phyloP scores from a whole-genome alignment of 2,329 filamentous ascomycete genomes.

The Penicillium brevicompactum region DNA sequence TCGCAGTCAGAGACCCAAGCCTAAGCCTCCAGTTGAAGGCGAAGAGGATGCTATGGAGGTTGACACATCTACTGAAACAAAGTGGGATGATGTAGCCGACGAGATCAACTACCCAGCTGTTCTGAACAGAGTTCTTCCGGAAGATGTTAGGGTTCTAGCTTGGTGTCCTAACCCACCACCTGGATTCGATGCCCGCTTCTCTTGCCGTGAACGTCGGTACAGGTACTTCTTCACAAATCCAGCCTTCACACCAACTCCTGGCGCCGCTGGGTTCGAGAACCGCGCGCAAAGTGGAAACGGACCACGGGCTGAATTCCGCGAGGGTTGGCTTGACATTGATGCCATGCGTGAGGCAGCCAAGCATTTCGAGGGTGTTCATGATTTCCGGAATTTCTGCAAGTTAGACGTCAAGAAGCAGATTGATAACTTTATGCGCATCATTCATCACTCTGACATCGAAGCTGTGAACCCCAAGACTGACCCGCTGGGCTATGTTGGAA shows the following conservation, averaged over 20 bases:
- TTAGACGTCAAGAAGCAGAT: slow-evolving; percentile 89
- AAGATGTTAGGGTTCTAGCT: slow-evolving; percentile 85
- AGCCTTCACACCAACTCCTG: slow-evolving; percentile 71
- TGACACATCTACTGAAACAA: slow-evolving; percentile 38
- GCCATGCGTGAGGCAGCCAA: slow-evolving; percentile 83
- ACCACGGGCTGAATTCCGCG: slow-evolving; percentile 44
- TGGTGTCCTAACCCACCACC: slow-evolving; percentile 85
- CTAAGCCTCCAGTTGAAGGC: slow-evolving; percentile 17
- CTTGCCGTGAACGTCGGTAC: slow-evolving; percentile 87
- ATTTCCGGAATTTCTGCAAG: slow-evolving; percentile 98
- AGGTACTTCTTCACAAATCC: slow-evolving; percentile 98
- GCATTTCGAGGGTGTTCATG: slow-evolving; percentile 78
- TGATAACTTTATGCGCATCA: slow-evolving; percentile 74
- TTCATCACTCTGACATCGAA: slow-evolving; percentile 79
- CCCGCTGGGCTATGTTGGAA: slow-evolving; percentile 59
- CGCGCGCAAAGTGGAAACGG: slow-evolving; percentile 25
- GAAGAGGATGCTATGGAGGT: slow-evolving; percentile 31
- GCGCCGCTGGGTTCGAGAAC: slow-evolving; percentile 52
- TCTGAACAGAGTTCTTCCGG: slow-evolving; percentile 83
- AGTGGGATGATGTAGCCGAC: slow-evolving; percentile 70
- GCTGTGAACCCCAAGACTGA: slow-evolving; percentile 59
- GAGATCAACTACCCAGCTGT: slow-evolving; percentile 83
- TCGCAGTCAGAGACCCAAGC: slow-evolving; percentile 72
- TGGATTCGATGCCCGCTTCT: slow-evolving; percentile 88
- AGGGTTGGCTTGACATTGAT: slow-evolving; percentile 83